Evolutionary conservation across 331 rosid genomes (phyloP), one percentile per base, ranked within the genome.

Genomic region (Malus hybrid): DNA sequence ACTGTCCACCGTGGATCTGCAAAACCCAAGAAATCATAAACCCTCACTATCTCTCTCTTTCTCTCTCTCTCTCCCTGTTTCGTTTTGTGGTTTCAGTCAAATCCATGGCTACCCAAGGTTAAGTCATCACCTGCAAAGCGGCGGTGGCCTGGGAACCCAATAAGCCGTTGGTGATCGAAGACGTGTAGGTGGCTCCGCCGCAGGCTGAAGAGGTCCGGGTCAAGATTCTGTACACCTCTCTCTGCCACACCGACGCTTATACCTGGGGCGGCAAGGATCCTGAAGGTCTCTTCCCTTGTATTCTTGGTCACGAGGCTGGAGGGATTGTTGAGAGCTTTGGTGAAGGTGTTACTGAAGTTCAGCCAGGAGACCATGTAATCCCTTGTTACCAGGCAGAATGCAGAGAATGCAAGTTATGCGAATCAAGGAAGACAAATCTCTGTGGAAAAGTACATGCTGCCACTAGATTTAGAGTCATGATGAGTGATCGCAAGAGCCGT

Each of bases 81-180:
- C 22, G 30, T 7, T 70, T n/a, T 18, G 79, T 42, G 73, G 74
- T 34, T 57, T 70, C 61, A 8, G 63, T 42, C 20, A 57, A 79
- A 24, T 80, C 85, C 60, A 93, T 93, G 98, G 97, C 97, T 69
- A 88, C 93, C 50, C 91, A 81, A 81, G 98, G 96, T 80, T 92
- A 88, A 87, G 88, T 93, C n/a, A 93, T 93, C 77, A 89, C 98
- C 64, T 93, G 97, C 98, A 93, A 91, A 93, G 97, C 95, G 30
- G 96, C 95, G 89, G 97, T 94, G 97, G 96, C 96, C 86, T 94
- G 93, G 96, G 98, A 91, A 90, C 92, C 98, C 87, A 90, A 88
- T 62, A 94, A 91, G 76, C 93, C 98, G 26, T 76, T 94, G 87
- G 82, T 75, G 46, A 87, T 94, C 57, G 93, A 91, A 77, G 97